phyloP scores from a whole-genome alignment of 176 grass and related monocot genomes.

The Oryza meyeriana region DNA sequence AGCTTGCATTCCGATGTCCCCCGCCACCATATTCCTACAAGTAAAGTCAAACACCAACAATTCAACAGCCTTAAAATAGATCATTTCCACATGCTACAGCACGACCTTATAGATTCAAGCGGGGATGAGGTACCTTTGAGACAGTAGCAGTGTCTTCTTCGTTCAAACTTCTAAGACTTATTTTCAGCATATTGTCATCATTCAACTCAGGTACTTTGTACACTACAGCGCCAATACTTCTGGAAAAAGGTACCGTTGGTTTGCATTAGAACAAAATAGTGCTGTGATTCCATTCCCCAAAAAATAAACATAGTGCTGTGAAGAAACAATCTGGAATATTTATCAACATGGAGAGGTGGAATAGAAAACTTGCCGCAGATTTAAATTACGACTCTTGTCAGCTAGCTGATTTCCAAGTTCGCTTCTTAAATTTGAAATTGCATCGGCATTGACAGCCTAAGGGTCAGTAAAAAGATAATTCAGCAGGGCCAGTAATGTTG shows the following conservation, averaged over 20 bases:
- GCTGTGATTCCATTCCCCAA: no score
- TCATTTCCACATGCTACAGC: background rate
- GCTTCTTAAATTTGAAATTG: constrained; percentile 67
- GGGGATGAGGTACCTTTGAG: constrained; percentile 34
- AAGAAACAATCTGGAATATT: background rate
- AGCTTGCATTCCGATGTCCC: constrained; percentile 83
- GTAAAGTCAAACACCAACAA: constrained; percentile 17
- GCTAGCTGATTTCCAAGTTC: constrained; percentile 89
- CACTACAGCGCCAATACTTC: constrained; percentile 82
- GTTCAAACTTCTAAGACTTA: constrained; percentile 83
- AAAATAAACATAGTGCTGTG: background rate
- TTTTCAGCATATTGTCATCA: constrained; percentile 64
- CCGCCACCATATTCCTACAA: constrained; percentile 78
- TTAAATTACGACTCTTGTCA: constrained; percentile 51
- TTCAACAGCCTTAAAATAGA: background rate
- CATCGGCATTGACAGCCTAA: constrained; percentile 83
- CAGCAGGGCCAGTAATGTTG: background rate
- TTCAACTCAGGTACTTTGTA: constrained; percentile 81
- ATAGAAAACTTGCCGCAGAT: constrained; percentile 51
- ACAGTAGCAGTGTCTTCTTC: constrained; percentile 77
- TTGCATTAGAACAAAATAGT: background rate
- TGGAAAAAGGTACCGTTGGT: constrained; percentile 29
- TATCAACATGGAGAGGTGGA: background rate
- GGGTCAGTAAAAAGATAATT: background rate
- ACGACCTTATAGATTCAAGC: constrained; percentile 16